Base-by-base conservation (phyloP, 768 basidiomycete genomes). In the Vishniacozyma victoriae region DNA sequence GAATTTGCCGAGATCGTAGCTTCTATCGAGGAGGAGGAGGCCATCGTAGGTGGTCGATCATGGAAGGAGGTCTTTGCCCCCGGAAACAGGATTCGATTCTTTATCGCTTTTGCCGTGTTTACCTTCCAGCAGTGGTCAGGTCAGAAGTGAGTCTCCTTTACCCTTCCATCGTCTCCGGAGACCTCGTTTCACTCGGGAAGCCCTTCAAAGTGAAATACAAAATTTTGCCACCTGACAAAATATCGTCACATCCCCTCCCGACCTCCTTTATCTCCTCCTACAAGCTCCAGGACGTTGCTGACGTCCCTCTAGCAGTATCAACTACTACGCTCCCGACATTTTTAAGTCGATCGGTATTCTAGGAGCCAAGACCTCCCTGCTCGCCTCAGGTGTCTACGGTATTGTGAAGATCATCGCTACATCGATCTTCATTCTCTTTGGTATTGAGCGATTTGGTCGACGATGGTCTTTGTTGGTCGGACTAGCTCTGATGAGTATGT, bases 31-130 rank as follows among this genome's bases (percentile, higher is more conserved):
- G 86, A 87, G 69, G 87, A 90, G 66, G 77, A 76, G 7, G 77
- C 76, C 40, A 79, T 80, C 4, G 78, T 84, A 9, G 57, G 73
- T 18, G 82, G 81, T 3, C 74, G 86, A 12, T 82, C 83, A 50
- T 79, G 75, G 54, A 83, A 86, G 59, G 84, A 84, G 1, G 84
- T 87, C 73, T 74, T 85, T 25, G 84, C 83, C 14, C 84, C 83
- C 60, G 87, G 87, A 37, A 87, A 87, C 72, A 78, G 80, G 39
- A 73, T 82, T 48, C 82, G 87, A 15, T 89, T 89, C 74, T 74
- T 83, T n/a, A 87, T 90, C 58, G 87, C 87, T 0, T 52, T 60
- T 24, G 29, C 54, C 43, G 46, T 58, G 25, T 87, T 87, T 74
- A 60, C 85, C 54, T 74, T 87, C 11, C 87, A 88, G 55, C 86